Evolutionary conservation across 306 rosid species (phyloP).

Genomic region (Ceratonia siliqua): DNA sequence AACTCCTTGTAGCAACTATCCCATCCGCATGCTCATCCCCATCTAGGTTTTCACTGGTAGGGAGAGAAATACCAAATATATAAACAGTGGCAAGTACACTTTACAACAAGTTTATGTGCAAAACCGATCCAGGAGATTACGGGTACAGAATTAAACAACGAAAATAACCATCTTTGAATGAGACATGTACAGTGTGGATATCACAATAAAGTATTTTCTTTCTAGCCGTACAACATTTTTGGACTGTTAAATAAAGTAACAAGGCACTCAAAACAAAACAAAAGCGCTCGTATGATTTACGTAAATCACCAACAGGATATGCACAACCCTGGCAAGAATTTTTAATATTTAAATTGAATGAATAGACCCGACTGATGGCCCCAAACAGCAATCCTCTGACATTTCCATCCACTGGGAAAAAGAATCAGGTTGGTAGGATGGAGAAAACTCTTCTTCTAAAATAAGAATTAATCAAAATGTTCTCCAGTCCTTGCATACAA

Average conservation of each 20-base stretch:
- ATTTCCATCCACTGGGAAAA: neutral
- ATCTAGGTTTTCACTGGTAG: neutral
- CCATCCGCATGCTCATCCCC: neutral
- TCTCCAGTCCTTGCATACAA: slow-evolving; percentile 59
- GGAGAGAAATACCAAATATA: neutral
- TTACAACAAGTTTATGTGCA: neutral
- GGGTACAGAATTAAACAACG: neutral
- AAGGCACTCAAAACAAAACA: slow-evolving; percentile 29
- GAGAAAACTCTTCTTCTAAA: slow-evolving; percentile 30
- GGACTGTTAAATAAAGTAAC: slow-evolving; percentile 29
- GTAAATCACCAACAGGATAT: slow-evolving; percentile 48
- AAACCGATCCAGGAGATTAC: neutral
- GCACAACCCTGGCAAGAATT: slow-evolving; percentile 57
- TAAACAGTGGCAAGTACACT: neutral
- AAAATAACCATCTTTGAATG: neutral
- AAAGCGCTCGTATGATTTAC: slow-evolving; percentile 43
- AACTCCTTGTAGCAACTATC: too few species aligned
- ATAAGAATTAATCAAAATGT: slow-evolving; percentile 39
- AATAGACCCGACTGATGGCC: slow-evolving; percentile 28
- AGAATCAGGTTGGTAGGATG: slow-evolving; percentile 31
- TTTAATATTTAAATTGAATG: slow-evolving; percentile 6
- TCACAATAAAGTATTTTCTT: neutral
- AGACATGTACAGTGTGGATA: slow-evolving; percentile 12
- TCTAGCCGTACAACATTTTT: neutral
- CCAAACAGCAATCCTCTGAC: slow-evolving; percentile 30